A percentile compares a stretch with the other conserved stretches of the same genome.
These are phyloP conservation scores for Flaveria floridana DNA, from an alignment of 140 eudicot species.

Conservation along the genomic window DNA sequence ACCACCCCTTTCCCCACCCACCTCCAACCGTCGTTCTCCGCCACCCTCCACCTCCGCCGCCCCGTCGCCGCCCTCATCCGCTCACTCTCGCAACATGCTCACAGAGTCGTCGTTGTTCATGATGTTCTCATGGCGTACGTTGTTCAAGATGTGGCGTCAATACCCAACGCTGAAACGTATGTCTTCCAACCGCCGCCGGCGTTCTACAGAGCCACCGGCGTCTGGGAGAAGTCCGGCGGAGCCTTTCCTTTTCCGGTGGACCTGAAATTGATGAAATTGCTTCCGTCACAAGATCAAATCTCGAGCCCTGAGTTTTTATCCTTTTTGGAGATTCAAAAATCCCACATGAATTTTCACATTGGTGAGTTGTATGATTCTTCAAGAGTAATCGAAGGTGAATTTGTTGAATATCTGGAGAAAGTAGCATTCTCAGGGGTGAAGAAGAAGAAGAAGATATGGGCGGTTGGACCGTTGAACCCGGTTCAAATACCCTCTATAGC, in stretches of 20 bases:
- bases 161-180: slow-evolving; percentile 7
- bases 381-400: neutral
- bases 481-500: neutral
- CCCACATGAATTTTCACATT: neutral
- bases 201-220: neutral
- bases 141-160: neutral
- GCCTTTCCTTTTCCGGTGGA: slow-evolving; percentile 15
- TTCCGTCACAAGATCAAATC: slow-evolving; percentile 6
- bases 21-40: slow-evolving; percentile 14
- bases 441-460: slow-evolving; percentile 19
- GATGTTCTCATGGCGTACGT: slow-evolving; percentile 21
- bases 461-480: slow-evolving; percentile 22
- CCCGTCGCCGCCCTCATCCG: slow-evolving; percentile 11
- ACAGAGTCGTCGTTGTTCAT: slow-evolving; percentile 12
- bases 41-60: slow-evolving; percentile 25
- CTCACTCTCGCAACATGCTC: neutral
- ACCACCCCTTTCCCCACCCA: slow-evolving; percentile 22
- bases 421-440: neutral
- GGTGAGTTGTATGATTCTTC: slow-evolving; percentile 24
- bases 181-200: slow-evolving; percentile 12
- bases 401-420: slow-evolving; percentile 10
- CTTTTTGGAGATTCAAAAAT: neutral
- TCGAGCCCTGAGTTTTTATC: neutral
- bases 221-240: slow-evolving; percentile 17
- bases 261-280: neutral